Conservation (phyloP, 83 land plant species). For the Picea engelmannii region DNA sequence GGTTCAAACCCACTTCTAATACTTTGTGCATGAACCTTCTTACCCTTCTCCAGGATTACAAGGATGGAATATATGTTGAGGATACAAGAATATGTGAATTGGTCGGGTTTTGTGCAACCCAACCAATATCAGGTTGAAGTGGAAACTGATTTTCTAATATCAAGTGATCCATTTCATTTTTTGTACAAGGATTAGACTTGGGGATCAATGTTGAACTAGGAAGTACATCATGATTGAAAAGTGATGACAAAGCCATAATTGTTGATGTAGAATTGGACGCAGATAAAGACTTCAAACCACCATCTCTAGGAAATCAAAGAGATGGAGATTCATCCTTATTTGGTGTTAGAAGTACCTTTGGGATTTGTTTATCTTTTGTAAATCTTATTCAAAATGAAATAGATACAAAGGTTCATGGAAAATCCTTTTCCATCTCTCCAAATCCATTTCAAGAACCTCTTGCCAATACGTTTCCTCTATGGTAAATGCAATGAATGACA, state of each 20-base stretch:
- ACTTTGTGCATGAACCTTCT: constrained; percentile 17
- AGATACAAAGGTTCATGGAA: constrained; percentile 43
- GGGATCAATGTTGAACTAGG: constrained; percentile 5
- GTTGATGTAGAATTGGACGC: constrained; percentile 70
- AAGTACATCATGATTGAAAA: not conserved
- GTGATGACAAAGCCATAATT: constrained; percentile 21
- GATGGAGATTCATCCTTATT: constrained; percentile 29
- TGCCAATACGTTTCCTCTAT: constrained; percentile 26
- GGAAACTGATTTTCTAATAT: constrained; percentile 9
- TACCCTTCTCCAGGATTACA: not conserved
- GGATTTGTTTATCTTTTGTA: constrained; percentile 18
- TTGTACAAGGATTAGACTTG: constrained; percentile 7
- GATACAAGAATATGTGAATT: constrained; percentile 13
- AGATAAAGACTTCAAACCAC: constrained; percentile 17
- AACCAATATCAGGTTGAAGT: constrained; percentile 9
- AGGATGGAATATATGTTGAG: constrained; percentile 16
- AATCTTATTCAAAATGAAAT: constrained; percentile 41
- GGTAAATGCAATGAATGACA: constrained; percentile 12
- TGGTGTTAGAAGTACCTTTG: constrained; percentile 15
- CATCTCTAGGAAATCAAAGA: not conserved
- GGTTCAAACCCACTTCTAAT: constrained; percentile 9
- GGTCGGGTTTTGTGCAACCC: not conserved
- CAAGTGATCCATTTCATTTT: constrained; percentile 13
- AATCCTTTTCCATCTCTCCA: constrained; percentile 39
- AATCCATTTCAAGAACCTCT: constrained; percentile 11